These are phyloP conservation scores for Pistacia integerrima DNA, from an alignment of 345 rosid species.

Conservation along the genomic window DNA sequence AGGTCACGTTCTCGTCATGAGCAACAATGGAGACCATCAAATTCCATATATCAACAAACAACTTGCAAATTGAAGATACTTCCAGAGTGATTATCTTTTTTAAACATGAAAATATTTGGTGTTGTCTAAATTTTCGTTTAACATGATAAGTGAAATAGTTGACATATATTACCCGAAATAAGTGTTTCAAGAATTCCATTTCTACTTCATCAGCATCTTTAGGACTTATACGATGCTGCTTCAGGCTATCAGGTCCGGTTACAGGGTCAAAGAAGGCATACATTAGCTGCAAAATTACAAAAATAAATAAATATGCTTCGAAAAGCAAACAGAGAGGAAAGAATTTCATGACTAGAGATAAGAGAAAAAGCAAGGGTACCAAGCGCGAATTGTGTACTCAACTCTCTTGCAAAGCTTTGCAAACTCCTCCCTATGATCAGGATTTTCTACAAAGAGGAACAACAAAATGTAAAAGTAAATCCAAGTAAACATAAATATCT, in stretches of 20 bases:
- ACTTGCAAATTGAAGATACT: too few relatives aligned
- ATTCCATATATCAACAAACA: too few relatives aligned
- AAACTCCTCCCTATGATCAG: conserved; percentile 51
- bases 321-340: too few relatives aligned
- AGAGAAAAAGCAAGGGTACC: conserved; percentile 29
- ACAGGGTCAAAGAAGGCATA: conserved; percentile 74
- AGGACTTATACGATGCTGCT: conserved; percentile 52
- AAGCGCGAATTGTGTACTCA: conserved; percentile 69
- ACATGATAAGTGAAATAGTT: too few relatives aligned
- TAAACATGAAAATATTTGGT: too few relatives aligned
- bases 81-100: too few relatives aligned
- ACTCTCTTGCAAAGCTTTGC: conserved; percentile 60
- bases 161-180: conserved; percentile 40
- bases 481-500: too few relatives aligned
- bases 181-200: conserved; percentile 49
- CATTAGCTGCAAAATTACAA: conserved; percentile 43
- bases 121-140: too few relatives aligned
- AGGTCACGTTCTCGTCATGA: too few relatives aligned
- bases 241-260: conserved; percentile 53
- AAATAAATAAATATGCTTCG: too few relatives aligned
- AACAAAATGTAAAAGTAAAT: too few relatives aligned
- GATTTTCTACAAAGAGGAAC: conserved; percentile 27
- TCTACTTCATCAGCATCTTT: conserved; percentile 56
- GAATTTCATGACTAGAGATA: too few relatives aligned
- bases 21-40: background rate